A percentile compares a stretch with the other conserved stretches of the same genome.
phyloP scores from a whole-genome alignment of 768 basidiomycete species.

The Boletus pseudo-olivaceus region DNA sequence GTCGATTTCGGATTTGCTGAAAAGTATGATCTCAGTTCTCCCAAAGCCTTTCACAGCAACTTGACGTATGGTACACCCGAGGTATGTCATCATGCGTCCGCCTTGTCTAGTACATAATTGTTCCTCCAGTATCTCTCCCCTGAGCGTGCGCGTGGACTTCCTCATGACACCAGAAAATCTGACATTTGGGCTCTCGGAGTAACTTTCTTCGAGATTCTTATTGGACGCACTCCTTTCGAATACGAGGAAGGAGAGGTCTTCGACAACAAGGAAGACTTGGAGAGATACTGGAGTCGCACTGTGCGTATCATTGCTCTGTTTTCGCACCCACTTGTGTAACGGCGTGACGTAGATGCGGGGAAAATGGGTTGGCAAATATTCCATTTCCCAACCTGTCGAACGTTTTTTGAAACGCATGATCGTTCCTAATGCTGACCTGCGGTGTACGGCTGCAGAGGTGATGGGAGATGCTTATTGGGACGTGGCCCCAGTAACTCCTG shows the following conservation, averaged over 20 bases:
- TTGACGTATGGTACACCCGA: constrained; percentile 91
- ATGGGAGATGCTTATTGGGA: constrained; percentile 70
- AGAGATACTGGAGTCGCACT: constrained; percentile 84
- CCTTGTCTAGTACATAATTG: neutral
- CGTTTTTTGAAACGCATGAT: constrained; percentile 74
- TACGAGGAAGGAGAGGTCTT: constrained; percentile 76
- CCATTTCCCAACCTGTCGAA: constrained; percentile 65
- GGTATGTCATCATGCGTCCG: constrained; percentile 37
- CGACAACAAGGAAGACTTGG: constrained; percentile 72
- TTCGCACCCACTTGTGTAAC: neutral
- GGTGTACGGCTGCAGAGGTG: constrained; percentile 65
- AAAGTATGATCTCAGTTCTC: constrained; percentile 62
- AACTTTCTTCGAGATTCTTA: constrained; percentile 92
- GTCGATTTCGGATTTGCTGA: constrained; percentile 98
- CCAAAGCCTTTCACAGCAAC: constrained; percentile 75
- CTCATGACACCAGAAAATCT: constrained; percentile 91
- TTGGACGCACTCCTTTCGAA: constrained; percentile 92
- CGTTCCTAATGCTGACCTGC: constrained; percentile 74
- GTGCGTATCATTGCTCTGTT: constrained; percentile 35
- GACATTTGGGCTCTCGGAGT: constrained; percentile 85
- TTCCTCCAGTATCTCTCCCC: constrained; percentile 78
- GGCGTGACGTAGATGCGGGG: constrained; percentile 53
- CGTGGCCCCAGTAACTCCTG: constrained; percentile 25
- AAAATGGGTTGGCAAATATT: constrained; percentile 72
- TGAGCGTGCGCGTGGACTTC: constrained; percentile 81